A percentile compares a stretch with the other conserved stretches of the same genome.
Conservation (phyloP, 225 moss, liverwort and hornwort species). For the Pleurozium schreberi region DNA sequence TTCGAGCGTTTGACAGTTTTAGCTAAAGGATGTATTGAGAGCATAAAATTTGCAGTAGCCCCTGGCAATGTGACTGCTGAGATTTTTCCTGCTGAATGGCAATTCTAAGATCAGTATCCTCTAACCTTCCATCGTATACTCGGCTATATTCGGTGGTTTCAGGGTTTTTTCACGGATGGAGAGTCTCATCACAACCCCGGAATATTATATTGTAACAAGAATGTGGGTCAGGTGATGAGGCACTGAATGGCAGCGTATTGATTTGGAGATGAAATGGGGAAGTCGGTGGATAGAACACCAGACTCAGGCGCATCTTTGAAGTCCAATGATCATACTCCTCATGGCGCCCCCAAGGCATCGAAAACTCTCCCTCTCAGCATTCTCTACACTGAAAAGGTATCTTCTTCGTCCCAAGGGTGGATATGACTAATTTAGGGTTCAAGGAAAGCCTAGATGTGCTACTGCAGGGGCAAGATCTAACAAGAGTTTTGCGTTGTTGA, state of each 20-base stretch:
- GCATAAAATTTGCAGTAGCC: not conserved
- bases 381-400: slow-evolving; percentile 37
- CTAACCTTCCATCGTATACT: not conserved
- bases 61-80: not conserved
- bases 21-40: not conserved
- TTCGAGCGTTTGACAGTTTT: not conserved
- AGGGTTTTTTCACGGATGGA: not conserved
- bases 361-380: slow-evolving; percentile 29
- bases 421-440: not conserved
- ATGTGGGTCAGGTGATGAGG: not conserved
- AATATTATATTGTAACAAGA: not conserved
- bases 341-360: not conserved
- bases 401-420: not conserved
- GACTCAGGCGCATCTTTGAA: not conserved
- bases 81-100: not conserved
- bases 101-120: not conserved
- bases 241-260: not conserved
- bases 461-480: not conserved
- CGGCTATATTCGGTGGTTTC: not conserved
- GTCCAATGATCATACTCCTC: not conserved
- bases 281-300: not conserved
- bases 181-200: not conserved
- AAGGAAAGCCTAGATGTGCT: not conserved
- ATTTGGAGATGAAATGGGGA: slow-evolving; percentile 8
- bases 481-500: not conserved